Base-by-base conservation (phyloP, 2,329 filamentous ascomycete genomes). In the Aspergillus udagawae region DNA sequence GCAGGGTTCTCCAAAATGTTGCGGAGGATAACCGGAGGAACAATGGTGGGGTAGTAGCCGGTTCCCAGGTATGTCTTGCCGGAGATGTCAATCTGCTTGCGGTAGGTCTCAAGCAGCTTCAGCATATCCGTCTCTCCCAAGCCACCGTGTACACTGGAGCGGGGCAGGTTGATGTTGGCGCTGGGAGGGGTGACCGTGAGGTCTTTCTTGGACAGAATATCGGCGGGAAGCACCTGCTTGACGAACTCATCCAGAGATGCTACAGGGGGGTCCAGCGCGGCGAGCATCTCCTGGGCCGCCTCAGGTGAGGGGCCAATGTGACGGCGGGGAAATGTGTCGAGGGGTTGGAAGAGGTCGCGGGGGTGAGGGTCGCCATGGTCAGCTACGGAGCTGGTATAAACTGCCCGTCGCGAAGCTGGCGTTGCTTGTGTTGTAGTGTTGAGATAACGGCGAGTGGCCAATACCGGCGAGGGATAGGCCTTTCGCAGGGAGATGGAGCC, bases 1-100 rank as follows among this genome's bases (percentile, higher is more conserved):
- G 88, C 92, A 4, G 93, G 93, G 73, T 89, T 93, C 80, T 97
- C 92, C 57, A 97, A 79, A 4, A 97, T 83, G 72, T 97, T 97
- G 65, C 92, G 84, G 80, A 94, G 91, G 73, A 97, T 96, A 56
- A 97, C 92, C 55, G 91, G 85, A 4, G 93, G 93, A 0, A 90
- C 88, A 64, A 88, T 83, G n/a, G 91, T 93, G 38, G 86, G 88
- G 63, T 93, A 91, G 80, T 97, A 97, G 57, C 93, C 93, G 57
- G 84, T 86, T 4, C 93, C 93, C 63, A 96, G 92, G 70, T 93
- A 89, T 69, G 85, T 71, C 56, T 76, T 87, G 62, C 82, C 80
- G 53, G 82, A 80, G 32, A 83, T 79, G 63, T 81, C 83, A 69
- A 90, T 92, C 65, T 85, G 78, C 56, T 77, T 77, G 51, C 69